Evolutionary conservation across 352 stramenopile genomes (phyloP), one percentile per base, ranked within the genome.

Genomic region (Phytophthora chlamydospora): DNA sequence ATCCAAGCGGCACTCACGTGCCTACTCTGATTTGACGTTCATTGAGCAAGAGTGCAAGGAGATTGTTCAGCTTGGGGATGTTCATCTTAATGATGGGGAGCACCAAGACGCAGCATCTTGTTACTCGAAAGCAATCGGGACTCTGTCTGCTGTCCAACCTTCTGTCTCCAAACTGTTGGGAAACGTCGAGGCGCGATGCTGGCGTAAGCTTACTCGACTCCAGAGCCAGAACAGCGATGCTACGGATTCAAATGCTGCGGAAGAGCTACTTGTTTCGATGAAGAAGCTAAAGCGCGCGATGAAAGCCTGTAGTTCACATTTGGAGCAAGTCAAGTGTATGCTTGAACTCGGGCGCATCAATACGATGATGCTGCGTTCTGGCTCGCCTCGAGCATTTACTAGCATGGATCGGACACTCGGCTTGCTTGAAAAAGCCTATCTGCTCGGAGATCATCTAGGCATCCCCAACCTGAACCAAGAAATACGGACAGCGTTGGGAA

Each of bases 241-340:
- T 24, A 50, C 42, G 33, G 44, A 72, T 38, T 24, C 51, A 43
- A 24, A 52, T 11, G 61, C 55, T 52, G 63, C 81, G 16, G 63
- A 87, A 32, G 48, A 66, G 4, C 34, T 92, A 13, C 33, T 87
- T 1, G 8, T 43, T 13, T 64, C 64, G 6, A 74, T 87, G 65
- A 82, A 79, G 49, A 77, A 66, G 14, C 57, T 90, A 8, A 80
- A 88, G 40, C 57, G 50, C 6, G 58, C 63, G 17, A 59, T 80
- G n/a, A 73, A 78, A 10, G 41, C 48, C 13, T 90, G 80, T 38
- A 36, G 32, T 16, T 35, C 76, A 38, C 48, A 58, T n/a, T 31
- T 90, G 34, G 83, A 90, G 55, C 61, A 61, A 17, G 56, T 81
- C n/a, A 77, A 86, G 21, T 74, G 65, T 10, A 73, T 83, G 38